These are phyloP conservation scores for Diaporthe nobilis DNA, from an alignment of 2,329 filamentous ascomycete species.

Conservation along the genomic window DNA sequence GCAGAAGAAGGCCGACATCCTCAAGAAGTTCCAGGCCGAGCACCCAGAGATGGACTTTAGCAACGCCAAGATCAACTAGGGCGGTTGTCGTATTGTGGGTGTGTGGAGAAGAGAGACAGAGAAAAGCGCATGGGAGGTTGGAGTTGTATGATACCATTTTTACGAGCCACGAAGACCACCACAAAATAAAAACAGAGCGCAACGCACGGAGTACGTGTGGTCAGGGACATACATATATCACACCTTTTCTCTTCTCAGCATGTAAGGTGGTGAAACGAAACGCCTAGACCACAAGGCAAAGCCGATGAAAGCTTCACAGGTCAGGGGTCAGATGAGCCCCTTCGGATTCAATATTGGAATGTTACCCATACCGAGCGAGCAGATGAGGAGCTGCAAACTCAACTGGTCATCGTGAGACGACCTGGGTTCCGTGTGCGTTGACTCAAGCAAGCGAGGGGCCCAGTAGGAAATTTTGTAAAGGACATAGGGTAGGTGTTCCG, in stretches of 20 bases:
- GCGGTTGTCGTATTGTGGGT: not conserved
- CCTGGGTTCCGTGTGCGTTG: slow-evolving; percentile 56
- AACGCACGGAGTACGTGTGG: not conserved
- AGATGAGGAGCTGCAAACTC: slow-evolving; percentile 64
- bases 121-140: not conserved
- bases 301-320: slow-evolving; percentile 46
- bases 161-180: slow-evolving; percentile 12
- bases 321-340: slow-evolving; percentile 75
- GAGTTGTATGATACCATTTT: slow-evolving; percentile 37
- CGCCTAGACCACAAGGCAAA: slow-evolving; percentile 62
- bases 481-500: no score
- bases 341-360: slow-evolving; percentile 68
- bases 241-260: slow-evolving; percentile 42
- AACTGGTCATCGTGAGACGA: slow-evolving; percentile 63
- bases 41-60: slow-evolving; percentile 81
- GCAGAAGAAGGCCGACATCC: slow-evolving; percentile 92
- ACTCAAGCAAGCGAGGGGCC: not conserved
- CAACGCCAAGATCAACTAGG: slow-evolving; percentile 75
- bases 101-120: not conserved
- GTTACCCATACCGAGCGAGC: slow-evolving; percentile 64
- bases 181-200: not conserved
- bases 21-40: slow-evolving; percentile 92
- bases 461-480: no score
- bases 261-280: slow-evolving; percentile 77
- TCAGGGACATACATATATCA: not conserved